Evolutionary conservation across 768 basidiomycete genomes (phyloP), one percentile per base, ranked within the genome.

Genomic region (Coprinopsis cinerea): DNA sequence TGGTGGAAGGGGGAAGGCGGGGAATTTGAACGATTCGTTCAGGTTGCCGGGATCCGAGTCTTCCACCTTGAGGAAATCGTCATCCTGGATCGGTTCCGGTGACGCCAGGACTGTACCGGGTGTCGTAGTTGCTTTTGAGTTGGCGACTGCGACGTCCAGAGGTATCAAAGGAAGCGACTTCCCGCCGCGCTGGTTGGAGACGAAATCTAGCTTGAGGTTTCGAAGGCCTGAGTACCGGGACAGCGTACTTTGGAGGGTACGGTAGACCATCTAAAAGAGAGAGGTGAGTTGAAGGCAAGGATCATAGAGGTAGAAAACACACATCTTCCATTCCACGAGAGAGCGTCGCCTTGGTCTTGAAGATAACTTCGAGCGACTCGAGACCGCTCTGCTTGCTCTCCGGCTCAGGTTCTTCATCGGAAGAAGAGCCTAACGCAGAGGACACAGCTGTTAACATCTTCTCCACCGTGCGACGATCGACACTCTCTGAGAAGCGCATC

Each of bases 391-490:
- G 26, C 32, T 17, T 14, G 25, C 14, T 43, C 18, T 25, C 52
- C 46, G 15, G 36, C 44, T 46, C 49, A 5, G 41, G 17, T 24
- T 28, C 43, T 17, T 40, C 7, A n/a, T 20, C 40, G 25, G 35
- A 42, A n/a, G 40, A 44, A 7, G 44, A 22, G 3, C 51, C 68
- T 4, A 72, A 55, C 14, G 64, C 60, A 4, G 66, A 64, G 28
- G 69, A 70, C 1, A 65, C 68, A 3, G 74, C 71, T n/a, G 67
- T 66, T 28, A 78, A 48, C 7, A 74, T 64, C 53, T 76, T 77
- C 48, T 73, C 75, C 25, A 74, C 64, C 13, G 74, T 70, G 35
- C 76, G 62, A 49, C 64, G 61, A 53, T 78, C 76, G 14, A 76
- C 70, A 20, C 59, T 57, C 18, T 63, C 58, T 1, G 66, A 61